A percentile compares a stretch with the other conserved stretches of the same genome.
phyloP scores from a whole-genome alignment of 176 grass and related monocot genomes.

The Cocos nucifera region DNA sequence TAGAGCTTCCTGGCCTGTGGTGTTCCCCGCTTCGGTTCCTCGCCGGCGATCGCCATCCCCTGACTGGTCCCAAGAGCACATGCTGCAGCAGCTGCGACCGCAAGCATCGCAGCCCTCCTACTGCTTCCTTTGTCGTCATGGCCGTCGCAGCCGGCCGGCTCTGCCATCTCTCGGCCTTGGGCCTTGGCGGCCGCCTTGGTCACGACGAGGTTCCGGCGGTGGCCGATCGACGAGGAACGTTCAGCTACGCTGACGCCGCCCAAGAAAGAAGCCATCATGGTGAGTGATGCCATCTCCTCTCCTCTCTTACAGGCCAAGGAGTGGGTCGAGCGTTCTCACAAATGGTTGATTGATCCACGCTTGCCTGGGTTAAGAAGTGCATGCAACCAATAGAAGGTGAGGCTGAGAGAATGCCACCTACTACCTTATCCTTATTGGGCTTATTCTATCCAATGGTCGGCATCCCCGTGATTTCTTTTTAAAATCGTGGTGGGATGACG shows the following conservation, averaged over 20 bases:
- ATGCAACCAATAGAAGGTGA: too few species aligned
- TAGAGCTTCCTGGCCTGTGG: slow-evolving; percentile 14
- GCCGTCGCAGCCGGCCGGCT: not conserved
- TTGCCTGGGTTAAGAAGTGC: too few species aligned
- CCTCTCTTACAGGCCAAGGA: too few species aligned
- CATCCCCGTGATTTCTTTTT: too few species aligned
- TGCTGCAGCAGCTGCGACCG: not conserved
- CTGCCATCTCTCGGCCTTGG: not conserved
- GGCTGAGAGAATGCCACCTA: too few species aligned
- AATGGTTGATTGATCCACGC: too few species aligned
- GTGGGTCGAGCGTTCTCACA: too few species aligned
- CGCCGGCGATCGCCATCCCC: not conserved
- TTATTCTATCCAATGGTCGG: too few species aligned
- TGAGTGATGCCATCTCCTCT: slow-evolving; percentile 8
- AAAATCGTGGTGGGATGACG: too few species aligned
- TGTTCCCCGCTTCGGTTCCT: slow-evolving; percentile 14
- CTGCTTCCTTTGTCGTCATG: not conserved
- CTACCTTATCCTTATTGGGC: too few species aligned
- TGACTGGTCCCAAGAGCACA: not conserved
- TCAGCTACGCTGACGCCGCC: slow-evolving; percentile 5
- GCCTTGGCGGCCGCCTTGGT: slow-evolving; percentile 6
- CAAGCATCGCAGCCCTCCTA: not conserved
- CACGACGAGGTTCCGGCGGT: slow-evolving; percentile 7
- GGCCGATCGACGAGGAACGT: not conserved
- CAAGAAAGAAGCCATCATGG: slow-evolving; percentile 10